Conservation (phyloP, 768 basidiomycete genomes). For the Tricholoma sp. region DNA sequence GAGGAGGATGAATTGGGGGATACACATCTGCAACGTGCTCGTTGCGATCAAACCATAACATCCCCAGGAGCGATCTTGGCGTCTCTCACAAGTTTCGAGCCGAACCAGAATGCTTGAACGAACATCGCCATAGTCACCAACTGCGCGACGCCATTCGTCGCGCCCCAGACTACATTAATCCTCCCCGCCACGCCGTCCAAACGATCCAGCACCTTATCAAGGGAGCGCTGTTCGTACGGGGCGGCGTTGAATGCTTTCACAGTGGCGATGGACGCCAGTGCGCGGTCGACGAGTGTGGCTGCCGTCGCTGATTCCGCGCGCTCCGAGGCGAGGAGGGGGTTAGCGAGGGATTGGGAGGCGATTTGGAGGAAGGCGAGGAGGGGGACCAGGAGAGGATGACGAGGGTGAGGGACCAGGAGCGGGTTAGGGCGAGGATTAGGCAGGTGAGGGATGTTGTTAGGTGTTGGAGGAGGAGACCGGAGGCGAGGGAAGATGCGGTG, state of each 20-base stretch:
- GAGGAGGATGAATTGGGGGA: slow-evolving; percentile 74
- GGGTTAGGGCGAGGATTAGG: slow-evolving; percentile 75
- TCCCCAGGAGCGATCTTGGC: slow-evolving; percentile 65
- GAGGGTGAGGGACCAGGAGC: slow-evolving; percentile 79
- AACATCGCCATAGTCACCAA: slow-evolving; percentile 91
- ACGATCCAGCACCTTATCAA: slow-evolving; percentile 38
- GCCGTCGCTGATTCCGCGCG: slow-evolving; percentile 61
- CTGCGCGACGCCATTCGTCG: slow-evolving; percentile 61
- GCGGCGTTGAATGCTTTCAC: slow-evolving; percentile 92
- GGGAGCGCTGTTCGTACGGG: slow-evolving; percentile 36
- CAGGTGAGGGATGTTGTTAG: slow-evolving; percentile 74
- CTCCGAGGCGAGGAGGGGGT: slow-evolving; percentile 64
- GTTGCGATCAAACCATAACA: slow-evolving; percentile 92
- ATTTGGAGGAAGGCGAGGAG: slow-evolving; percentile 71
- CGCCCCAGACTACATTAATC: slow-evolving; percentile 71
- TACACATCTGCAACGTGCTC: slow-evolving; percentile 79
- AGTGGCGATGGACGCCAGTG: slow-evolving; percentile 71
- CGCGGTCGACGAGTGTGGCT: slow-evolving; percentile 76
- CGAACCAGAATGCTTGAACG: slow-evolving; percentile 97
- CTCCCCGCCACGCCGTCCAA: slow-evolving; percentile 43
- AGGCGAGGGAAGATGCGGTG: slow-evolving; percentile 72
- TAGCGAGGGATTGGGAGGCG: slow-evolving; percentile 63
- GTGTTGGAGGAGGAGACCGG: slow-evolving; percentile 77
- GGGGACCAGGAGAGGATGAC: slow-evolving; percentile 90
- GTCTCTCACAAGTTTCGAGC: slow-evolving; percentile 74